A percentile compares a stretch with the other conserved stretches of the same genome.
phyloP scores from a whole-genome alignment of 2,329 filamentous ascomycete species.

The Paecilomyces sp. region DNA sequence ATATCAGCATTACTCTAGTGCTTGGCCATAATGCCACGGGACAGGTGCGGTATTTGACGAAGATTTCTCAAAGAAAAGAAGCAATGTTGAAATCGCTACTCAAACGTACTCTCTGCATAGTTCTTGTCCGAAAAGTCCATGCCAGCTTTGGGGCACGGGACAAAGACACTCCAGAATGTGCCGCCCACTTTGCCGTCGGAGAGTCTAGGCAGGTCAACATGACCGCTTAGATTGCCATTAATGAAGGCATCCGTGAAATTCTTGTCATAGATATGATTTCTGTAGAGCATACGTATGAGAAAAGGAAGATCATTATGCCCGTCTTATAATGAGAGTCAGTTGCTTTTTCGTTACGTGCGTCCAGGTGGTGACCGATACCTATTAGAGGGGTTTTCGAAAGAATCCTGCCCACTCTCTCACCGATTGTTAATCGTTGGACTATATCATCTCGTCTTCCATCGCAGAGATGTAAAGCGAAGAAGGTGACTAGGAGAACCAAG shows the following conservation, averaged over 20 bases:
- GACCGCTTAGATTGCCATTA: conserved; percentile 57
- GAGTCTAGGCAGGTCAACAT: conserved; percentile 76
- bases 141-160: conserved; percentile 65
- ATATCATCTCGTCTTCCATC: neutral
- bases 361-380: conserved; percentile 20
- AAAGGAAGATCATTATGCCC: conserved; percentile 87
- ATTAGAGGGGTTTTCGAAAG: conserved; percentile 42
- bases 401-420: conserved; percentile 37
- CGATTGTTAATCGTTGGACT: conserved; percentile 13
- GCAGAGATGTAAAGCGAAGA: conserved; percentile 1
- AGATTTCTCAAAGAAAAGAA: neutral
- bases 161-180: conserved; percentile 88
- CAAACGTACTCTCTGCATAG: conserved; percentile 57
- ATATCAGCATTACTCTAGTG: neutral
- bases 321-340: conserved; percentile 45
- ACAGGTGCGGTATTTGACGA: neutral
- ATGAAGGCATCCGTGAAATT: conserved; percentile 71
- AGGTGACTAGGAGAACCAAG: conserved; percentile 2
- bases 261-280: conserved; percentile 69
- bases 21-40: neutral
- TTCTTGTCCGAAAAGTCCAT: conserved; percentile 67
- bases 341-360: neutral
- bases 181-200: conserved; percentile 61
- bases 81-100: neutral
- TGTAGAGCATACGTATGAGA: conserved; percentile 56